Evolutionary conservation across 2,329 filamentous ascomycete species (phyloP).

Genomic region (Acrodontium crateriforme): DNA sequence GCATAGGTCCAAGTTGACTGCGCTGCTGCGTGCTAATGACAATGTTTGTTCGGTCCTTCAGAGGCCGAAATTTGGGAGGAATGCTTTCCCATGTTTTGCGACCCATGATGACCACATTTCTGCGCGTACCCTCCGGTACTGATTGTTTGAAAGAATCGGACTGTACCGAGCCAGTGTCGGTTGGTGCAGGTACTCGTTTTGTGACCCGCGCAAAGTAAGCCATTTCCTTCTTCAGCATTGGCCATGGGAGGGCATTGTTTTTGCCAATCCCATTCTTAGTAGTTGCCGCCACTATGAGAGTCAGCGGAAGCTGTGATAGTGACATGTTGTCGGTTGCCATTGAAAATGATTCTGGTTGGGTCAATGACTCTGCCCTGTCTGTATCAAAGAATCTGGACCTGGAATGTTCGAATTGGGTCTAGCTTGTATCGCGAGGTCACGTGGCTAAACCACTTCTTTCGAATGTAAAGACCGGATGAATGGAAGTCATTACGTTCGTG

Average conservation of each 20-base stretch:
- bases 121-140: constrained; percentile 9
- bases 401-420: too few species aligned
- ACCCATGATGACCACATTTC: constrained; percentile 79
- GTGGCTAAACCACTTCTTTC: too few species aligned
- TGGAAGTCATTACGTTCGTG: too few species aligned
- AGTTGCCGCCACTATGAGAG: constrained; percentile 91
- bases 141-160: constrained; percentile 11
- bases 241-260: constrained; percentile 73
- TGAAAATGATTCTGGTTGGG: too few species aligned
- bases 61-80: constrained; percentile 61
- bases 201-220: constrained; percentile 87
- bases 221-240: constrained; percentile 80
- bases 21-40: constrained; percentile 48
- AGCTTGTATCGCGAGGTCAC: too few species aligned
- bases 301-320: constrained; percentile 36
- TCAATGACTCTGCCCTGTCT: too few species aligned
- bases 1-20: constrained; percentile 10
- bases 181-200: constrained; percentile 48
- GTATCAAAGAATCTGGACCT: too few species aligned
- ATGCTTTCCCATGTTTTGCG: constrained; percentile 95
- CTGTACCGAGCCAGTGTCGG: constrained; percentile 19
- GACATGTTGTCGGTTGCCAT: constrained; percentile 19
- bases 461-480: too few species aligned
- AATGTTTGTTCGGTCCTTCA: constrained; percentile 69
- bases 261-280: constrained; percentile 74